A percentile compares a stretch with the other conserved stretches of the same genome.
Conservation (phyloP, 78 protist species). For the Cyanophora paradoxa region DNA sequence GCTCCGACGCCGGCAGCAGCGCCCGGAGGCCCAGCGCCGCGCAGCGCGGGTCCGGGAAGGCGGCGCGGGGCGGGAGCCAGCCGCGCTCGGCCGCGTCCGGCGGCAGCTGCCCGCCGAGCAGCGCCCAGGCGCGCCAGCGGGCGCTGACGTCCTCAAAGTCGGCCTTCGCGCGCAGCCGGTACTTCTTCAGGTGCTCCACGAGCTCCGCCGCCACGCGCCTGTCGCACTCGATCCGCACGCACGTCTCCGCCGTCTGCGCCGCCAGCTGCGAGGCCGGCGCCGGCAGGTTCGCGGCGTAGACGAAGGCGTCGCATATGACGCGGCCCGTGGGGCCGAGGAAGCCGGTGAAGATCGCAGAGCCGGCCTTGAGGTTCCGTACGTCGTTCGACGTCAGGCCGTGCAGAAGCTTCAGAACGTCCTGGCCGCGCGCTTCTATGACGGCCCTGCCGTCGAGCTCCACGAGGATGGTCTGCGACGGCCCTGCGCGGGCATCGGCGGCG, state of each 20-base stretch:
- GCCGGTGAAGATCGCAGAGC: not conserved
- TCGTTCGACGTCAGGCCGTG: not conserved
- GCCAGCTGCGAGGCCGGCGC: not conserved
- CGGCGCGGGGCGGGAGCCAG: too few species aligned
- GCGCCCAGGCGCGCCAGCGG: too few species aligned
- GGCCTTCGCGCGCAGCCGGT: not conserved
- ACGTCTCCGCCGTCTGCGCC: not conserved
- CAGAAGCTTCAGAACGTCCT: too few species aligned
- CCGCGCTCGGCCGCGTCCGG: too few species aligned
- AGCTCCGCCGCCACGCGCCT: not conserved
- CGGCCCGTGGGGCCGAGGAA: slow-evolving; percentile 1
- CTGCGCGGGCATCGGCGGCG: too few species aligned
- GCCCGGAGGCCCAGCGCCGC: too few species aligned
- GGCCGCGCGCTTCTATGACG: too few species aligned
- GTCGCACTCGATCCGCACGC: not conserved
- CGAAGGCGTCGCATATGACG: not conserved
- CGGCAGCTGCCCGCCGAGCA: too few species aligned
- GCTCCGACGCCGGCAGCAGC: too few species aligned
- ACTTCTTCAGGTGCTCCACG: not conserved
- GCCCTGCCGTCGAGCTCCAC: too few species aligned
- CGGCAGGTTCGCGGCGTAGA: not conserved
- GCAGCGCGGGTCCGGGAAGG: too few species aligned
- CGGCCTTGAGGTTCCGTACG: not conserved
- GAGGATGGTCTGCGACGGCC: too few species aligned
- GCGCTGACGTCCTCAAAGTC: not conserved